Base-by-base conservation (phyloP, 768 basidiomycete species). In the Dictyophora rubrovolvata region DNA sequence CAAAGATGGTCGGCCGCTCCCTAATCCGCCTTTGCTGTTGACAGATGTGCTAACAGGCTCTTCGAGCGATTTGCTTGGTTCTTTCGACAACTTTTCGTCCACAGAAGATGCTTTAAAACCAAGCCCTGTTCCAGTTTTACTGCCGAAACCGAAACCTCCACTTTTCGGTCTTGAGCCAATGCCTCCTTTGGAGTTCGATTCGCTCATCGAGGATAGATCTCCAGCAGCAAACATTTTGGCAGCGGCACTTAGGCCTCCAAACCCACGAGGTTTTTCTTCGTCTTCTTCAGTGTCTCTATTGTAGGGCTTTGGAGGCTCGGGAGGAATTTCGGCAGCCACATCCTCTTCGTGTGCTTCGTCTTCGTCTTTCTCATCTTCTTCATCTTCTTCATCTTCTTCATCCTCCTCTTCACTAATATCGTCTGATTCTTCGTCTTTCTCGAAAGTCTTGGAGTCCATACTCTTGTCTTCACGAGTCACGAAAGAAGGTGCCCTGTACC, bases 401-500 rank as follows among this genome's bases (percentile, higher is more conserved):
- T 69, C 74, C 12, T 69, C 71, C 3, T 61, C 72, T 62, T 75
- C 77, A 21, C 69, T 71, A 34, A 72, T 73, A 9, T 70, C 72
- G 46, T 60, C 63, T 47, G 77, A 71, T 52, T 65, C 66, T 28
- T 68, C 65, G 7, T 54, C 57, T 20, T 74, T 70, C 48, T 81
- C 78, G 42, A 77, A 72, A 35, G 76, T 73, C 64, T 75, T 77
- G 49, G 70, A 60, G 23, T 75, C 70, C 47, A 72, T 69, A 49
- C 63, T 67, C 62, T 72, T 69, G 60, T 81, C 77, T 9, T 56
- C 55, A 17, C 83, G 76, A 1, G 82, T 78, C 12, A 88, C 81
- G 66, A 91, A 92, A 1, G 85, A 79, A 12, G 89, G 89, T 2
- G 85, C 83, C 23, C 63, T 63, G 48, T 56, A 35, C 56, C 35